Evolutionary conservation across 2,329 filamentous ascomycete species (phyloP), one percentile per base, ranked within the genome.

Genomic region (Plenodomus lindquistii): DNA sequence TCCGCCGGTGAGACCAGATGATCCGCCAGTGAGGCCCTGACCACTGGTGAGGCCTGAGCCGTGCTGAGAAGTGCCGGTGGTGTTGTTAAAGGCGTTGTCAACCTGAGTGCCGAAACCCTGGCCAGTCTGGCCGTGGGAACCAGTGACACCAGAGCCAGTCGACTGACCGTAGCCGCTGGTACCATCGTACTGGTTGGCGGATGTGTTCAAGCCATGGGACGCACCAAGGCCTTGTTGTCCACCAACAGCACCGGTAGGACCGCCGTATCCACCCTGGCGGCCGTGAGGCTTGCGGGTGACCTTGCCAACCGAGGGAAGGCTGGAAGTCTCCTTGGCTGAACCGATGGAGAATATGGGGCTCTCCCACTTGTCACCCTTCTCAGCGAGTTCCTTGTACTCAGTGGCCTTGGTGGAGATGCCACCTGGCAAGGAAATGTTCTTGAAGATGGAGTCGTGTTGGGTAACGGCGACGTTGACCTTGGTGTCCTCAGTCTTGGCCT

Each of bases 371-470:
- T 96, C 89, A 43, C 94, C 94, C 83, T 94, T 91, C 59, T 79
- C 80, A 8, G 93, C 90, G 48, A 96, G 81, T 18, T 97, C 85
- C 77, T 85, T 90, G 81, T 95, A 97, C 74, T 96, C 91, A 19
- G 90, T 95, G 9, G 93, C 92, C 83, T 96, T 97, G 77, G 85
- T 86, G 61, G 89, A 94, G 71, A 97, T 93, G 46, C 91, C 92
- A 24, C 89, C 89, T 20, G 92, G 91, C 5, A 99, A 81, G 48
- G 86, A 81, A 68, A 99, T 86, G 69, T 93, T 79, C 66, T 90
- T 88, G 86, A 99, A 96, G 57, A 97, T 90, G 57, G 89, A 92
- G 67, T 97, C 90, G 60, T 96, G 84, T 75, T 91, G 85, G 35
- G 91, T 95, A 56, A 92, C 78, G n/a, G 89, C 88, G 37, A 92